A percentile compares a stretch with the other conserved stretches of the same genome.
phyloP scores from a whole-genome alignment of 768 basidiomycete species.

The Leccinum barrowsii region DNA sequence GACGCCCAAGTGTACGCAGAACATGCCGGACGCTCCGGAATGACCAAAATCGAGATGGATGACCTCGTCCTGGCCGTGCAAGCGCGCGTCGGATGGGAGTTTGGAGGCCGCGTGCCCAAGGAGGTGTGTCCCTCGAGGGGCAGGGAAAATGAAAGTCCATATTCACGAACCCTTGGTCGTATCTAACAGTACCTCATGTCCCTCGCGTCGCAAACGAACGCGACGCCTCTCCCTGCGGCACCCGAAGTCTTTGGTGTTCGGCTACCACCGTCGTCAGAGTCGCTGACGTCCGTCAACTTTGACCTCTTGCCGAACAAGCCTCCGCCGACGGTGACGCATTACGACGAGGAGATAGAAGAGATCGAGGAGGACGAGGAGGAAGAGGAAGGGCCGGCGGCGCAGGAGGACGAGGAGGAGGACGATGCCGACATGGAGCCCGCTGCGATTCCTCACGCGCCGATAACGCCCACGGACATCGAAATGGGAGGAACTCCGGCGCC shows the following conservation, averaged over 20 bases:
- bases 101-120: slow-evolving; percentile 84
- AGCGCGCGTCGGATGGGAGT: slow-evolving; percentile 90
- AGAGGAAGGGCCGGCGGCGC: neutral
- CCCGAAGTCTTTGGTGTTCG: slow-evolving; percentile 87
- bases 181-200: slow-evolving; percentile 64
- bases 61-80: slow-evolving; percentile 80
- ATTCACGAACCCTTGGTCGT: neutral
- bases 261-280: slow-evolving; percentile 64
- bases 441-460: slow-evolving; percentile 41
- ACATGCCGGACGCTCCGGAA: slow-evolving; percentile 69
- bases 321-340: slow-evolving; percentile 70
- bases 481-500: slow-evolving; percentile 37
- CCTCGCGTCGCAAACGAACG: slow-evolving; percentile 79
- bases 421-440: slow-evolving; percentile 71
- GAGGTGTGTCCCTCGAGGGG: slow-evolving; percentile 53
- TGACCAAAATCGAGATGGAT: slow-evolving; percentile 71
- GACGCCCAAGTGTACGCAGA: slow-evolving; percentile 88
- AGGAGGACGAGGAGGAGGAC: slow-evolving; percentile 55
- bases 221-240: slow-evolving; percentile 75
- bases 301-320: slow-evolving; percentile 84
- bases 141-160: neutral
- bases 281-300: slow-evolving; percentile 79
- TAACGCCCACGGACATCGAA: slow-evolving; percentile 65
- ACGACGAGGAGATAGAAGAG: slow-evolving; percentile 80
- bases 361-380: slow-evolving; percentile 49